Evolutionary conservation across 2,329 filamentous ascomycete species (phyloP).

Genomic region (Venturia oleaginea): DNA sequence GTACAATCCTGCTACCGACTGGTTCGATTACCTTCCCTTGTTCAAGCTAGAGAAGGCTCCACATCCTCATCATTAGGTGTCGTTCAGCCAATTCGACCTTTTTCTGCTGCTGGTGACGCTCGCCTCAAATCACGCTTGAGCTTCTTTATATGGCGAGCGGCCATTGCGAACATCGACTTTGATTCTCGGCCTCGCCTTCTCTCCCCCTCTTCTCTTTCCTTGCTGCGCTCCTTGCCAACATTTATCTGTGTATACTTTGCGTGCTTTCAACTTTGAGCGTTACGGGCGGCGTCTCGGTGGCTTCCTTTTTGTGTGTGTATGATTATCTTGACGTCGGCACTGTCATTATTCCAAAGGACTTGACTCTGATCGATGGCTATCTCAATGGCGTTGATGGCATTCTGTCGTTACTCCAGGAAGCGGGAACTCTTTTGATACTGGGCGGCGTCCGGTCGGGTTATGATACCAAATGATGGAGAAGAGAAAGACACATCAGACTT

Average conservation of each 20-base stretch:
- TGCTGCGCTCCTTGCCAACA: not conserved
- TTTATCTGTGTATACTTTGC: not conserved
- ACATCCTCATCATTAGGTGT: conserved; percentile 8
- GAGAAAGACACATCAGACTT: not conserved
- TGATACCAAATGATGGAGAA: conserved; percentile 7
- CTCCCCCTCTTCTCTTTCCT: not conserved
- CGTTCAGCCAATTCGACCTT: not conserved
- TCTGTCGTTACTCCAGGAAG: conserved; percentile 1
- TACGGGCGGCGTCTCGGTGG: not conserved
- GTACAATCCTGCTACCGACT: conserved; percentile 68
- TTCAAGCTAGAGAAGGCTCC: conserved; percentile 30
- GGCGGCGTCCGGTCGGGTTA: not conserved
- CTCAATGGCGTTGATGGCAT: not conserved
- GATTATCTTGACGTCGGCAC: not conserved
- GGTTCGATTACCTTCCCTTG: conserved; percentile 79
- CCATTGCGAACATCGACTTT: not conserved
- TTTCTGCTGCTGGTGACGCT: not conserved
- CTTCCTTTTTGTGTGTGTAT: not conserved
- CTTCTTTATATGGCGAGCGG: not conserved
- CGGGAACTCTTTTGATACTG: not conserved
- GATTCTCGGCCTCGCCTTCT: not conserved
- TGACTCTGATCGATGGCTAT: not conserved
- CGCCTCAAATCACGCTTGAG: not conserved
- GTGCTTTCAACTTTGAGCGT: not conserved
- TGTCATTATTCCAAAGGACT: not conserved